These are phyloP conservation scores for Coemansia sp. DNA, from an alignment of 192 early-diverging fungal genomes.

Conservation along the genomic window DNA sequence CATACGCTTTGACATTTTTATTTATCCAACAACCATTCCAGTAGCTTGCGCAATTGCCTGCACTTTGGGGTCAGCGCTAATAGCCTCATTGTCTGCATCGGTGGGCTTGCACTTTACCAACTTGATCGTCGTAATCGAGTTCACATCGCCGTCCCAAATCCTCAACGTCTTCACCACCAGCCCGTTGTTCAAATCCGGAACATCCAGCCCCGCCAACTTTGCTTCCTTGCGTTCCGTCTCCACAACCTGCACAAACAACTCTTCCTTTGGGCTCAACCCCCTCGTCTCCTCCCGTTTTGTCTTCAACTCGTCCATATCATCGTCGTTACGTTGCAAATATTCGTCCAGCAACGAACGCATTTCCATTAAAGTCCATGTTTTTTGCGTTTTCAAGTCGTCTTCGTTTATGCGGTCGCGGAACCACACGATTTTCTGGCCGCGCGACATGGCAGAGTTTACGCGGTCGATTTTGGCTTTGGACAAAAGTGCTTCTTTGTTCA, in stretches of 20 bases:
- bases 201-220: constrained; percentile 30
- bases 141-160: constrained; percentile 52
- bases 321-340: constrained; percentile 62
- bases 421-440: constrained; percentile 63
- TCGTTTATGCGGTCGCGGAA: constrained; percentile 63
- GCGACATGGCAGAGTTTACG: constrained; percentile 29
- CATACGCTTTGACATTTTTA: not conserved
- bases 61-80: not conserved
- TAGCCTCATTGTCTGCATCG: not conserved
- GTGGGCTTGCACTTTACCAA: constrained; percentile 35
- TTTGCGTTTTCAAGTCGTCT: constrained; percentile 54
- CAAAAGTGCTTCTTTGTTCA: constrained; percentile 56
- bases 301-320: constrained; percentile 57
- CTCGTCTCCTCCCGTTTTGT: constrained; percentile 41
- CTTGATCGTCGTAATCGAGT: constrained; percentile 46
- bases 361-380: constrained; percentile 25
- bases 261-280: constrained; percentile 36
- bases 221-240: constrained; percentile 35
- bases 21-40: constrained; percentile 1
- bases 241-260: constrained; percentile 31
- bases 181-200: constrained; percentile 43
- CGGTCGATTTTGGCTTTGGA: constrained; percentile 49
- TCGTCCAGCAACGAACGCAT: constrained; percentile 23
- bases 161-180: constrained; percentile 34
- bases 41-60: not conserved